Base-by-base conservation (phyloP, 352 stramenopile genomes). In the Phytophthora pseudosyringae region DNA sequence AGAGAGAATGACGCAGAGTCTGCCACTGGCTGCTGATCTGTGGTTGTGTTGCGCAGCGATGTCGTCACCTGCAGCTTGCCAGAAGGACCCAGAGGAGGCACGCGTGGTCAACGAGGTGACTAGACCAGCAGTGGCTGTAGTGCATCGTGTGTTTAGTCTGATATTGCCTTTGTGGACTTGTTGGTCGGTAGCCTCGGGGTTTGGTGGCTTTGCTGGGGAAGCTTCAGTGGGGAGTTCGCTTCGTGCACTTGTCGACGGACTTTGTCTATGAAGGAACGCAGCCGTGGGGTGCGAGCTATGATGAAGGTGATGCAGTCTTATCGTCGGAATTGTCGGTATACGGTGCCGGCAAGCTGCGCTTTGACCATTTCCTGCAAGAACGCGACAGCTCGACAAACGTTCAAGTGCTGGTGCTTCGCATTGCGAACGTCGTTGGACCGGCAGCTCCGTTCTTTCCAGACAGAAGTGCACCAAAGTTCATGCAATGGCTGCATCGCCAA, bases 221-320 rank as follows among this genome's bases (percentile, higher is more conserved):
- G 9, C 25, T 69, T 18, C 38, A 48, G 45, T 71, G 54, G 48
- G 52, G 31, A 32, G 36, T 82, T 32, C 69, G 72, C 26, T 75
- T 88, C 38, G 33, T 89, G 13, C 82, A 91, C 52, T 89, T 91
- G 39, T 90, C 81, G 12, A 90, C 81, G 28, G 82, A 91, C 47
- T 89, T 89, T 53, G 82, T 91, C 2, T 91, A 89, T 61, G 67
- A 81, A 33, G 82, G 82, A 21, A 56, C 15, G 4, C 44, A 47
- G 18, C 35, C 64, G 0, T 43, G 61, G 11, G 49, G 64, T 29
- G 31, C 32, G 7, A 71, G 76, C 5, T 91, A 88, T 40, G 46
- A 40, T 0, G 82, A 89, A 55, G 69, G 84, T 10, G 71, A 68
- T 15, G 43, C 48, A 4, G 36, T 61, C 4, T 12, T 36, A 5